phyloP scores from a whole-genome alignment of 2,329 filamentous ascomycete species.

The Nakataea oryzae region DNA sequence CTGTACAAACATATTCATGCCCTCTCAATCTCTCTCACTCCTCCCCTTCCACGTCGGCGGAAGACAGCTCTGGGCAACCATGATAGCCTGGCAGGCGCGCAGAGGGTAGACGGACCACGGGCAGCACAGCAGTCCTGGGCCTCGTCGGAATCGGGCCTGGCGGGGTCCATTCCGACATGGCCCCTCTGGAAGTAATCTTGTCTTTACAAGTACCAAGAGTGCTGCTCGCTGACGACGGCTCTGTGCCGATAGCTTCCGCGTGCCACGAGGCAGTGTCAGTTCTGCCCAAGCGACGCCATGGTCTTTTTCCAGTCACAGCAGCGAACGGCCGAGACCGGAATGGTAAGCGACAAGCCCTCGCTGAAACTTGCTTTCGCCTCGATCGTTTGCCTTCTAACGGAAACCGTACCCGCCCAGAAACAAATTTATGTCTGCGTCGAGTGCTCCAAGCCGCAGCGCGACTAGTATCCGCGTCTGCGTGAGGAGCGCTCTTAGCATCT shows the following conservation, averaged over 20 bases:
- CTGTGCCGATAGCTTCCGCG: constrained; percentile 67
- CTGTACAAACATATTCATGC: not conserved
- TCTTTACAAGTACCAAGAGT: not conserved
- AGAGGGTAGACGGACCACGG: not conserved
- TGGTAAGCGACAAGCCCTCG: constrained; percentile 53
- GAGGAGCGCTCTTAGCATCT: too few species aligned
- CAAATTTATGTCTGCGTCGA: constrained; percentile 88
- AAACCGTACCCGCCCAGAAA: constrained; percentile 45
- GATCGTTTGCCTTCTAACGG: not conserved
- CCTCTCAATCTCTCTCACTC: too few species aligned
- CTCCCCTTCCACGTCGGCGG: not conserved
- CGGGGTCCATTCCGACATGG: not conserved
- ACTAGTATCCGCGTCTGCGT: not conserved
- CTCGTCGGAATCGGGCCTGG: not conserved
- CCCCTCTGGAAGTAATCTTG: not conserved
- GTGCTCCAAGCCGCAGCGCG: constrained; percentile 33
- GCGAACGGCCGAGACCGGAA: constrained; percentile 91
- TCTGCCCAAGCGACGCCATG: constrained; percentile 77
- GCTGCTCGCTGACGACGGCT: constrained; percentile 28
- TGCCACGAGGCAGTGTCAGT: constrained; percentile 74
- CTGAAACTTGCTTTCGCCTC: constrained; percentile 1
- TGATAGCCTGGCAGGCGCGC: not conserved
- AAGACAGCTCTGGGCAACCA: not conserved
- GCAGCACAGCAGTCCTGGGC: not conserved
- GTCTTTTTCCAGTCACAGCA: constrained; percentile 99